A percentile compares a stretch with the other conserved stretches of the same genome.
Conservation (phyloP, 1,284 basidiomycete species). For the Pisolithus thermaeus region DNA sequence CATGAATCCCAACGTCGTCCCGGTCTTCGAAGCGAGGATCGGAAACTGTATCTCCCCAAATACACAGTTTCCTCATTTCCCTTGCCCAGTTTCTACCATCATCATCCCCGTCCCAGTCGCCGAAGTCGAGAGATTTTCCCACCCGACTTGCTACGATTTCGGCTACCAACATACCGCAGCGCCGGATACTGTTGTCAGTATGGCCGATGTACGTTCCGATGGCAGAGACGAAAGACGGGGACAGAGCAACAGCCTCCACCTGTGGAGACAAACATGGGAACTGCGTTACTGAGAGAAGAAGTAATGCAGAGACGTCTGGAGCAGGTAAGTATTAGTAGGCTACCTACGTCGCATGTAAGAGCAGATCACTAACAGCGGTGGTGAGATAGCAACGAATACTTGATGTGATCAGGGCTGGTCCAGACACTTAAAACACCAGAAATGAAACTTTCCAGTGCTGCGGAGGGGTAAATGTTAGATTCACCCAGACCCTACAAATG, state of each 20-base stretch:
- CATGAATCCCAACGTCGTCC: neutral
- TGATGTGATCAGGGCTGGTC: conserved; percentile 63
- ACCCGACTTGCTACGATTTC: conserved; percentile 66
- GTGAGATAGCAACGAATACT: conserved; percentile 61
- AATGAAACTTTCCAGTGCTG: conserved; percentile 48
- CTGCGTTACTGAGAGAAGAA: conserved; percentile 60
- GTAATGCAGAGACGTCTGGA: conserved; percentile 63
- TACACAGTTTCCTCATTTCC: conserved; percentile 47
- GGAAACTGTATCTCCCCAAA: conserved; percentile 46
- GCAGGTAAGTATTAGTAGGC: neutral
- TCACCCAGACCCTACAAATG: neutral
- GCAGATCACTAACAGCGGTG: conserved; percentile 53
- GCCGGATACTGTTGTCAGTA: conserved; percentile 68
- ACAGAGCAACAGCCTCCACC: conserved; percentile 42
- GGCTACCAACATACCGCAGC: conserved; percentile 92
- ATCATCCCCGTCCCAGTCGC: conserved; percentile 77
- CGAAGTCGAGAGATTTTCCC: conserved; percentile 72
- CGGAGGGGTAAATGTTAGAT: conserved; percentile 8
- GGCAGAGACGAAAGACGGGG: conserved; percentile 63
- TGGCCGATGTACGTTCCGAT: conserved; percentile 78
- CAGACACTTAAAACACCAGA: conserved; percentile 51
- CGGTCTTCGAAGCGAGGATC: conserved; percentile 18
- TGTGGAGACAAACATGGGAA: conserved; percentile 45
- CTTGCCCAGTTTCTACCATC: conserved; percentile 66
- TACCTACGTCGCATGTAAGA: conserved; percentile 1